Conservation (phyloP, 1,139 yeast species). For the Meyerozyma athensensis region DNA sequence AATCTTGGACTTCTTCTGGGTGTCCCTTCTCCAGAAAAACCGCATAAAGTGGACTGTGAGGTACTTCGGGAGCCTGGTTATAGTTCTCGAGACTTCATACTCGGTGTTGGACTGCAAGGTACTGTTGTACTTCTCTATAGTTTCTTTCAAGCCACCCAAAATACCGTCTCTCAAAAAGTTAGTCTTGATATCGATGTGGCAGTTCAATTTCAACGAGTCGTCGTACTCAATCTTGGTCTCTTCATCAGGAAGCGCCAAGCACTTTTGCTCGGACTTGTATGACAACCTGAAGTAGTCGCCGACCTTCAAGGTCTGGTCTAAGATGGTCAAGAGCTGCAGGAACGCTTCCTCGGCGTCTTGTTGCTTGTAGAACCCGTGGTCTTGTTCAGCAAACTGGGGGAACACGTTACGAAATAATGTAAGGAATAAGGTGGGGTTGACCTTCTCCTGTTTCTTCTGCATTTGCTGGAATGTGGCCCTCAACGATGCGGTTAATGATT, state of each 20-base stretch:
- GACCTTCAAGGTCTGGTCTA: constrained; percentile 46
- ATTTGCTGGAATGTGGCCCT: constrained; percentile 43
- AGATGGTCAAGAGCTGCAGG: constrained; percentile 63
- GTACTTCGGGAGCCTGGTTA: constrained; percentile 80
- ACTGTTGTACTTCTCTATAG: constrained; percentile 73
- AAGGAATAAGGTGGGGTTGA: constrained; percentile 62
- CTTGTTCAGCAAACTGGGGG: constrained; percentile 87
- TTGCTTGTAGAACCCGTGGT: constrained; percentile 75
- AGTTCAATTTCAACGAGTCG: constrained; percentile 69
- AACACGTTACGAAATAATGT: constrained; percentile 57
- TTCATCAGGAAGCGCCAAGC: constrained; percentile 57
- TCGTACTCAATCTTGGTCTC: constrained; percentile 40
- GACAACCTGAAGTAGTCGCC: constrained; percentile 61
- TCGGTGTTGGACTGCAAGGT: constrained; percentile 63
- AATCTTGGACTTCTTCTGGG: constrained; percentile 86
- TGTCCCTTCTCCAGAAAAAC: constrained; percentile 93
- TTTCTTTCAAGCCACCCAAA: constrained; percentile 67
- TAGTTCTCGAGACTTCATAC: constrained; percentile 63
- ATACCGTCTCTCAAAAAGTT: constrained; percentile 89
- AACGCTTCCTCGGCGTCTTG: constrained; percentile 98
- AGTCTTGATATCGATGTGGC: constrained; percentile 83
- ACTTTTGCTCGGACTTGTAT: constrained; percentile 58
- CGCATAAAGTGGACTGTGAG: constrained; percentile 90
- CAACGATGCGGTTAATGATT: constrained; percentile 21
- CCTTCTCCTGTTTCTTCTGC: constrained; percentile 42